Evolutionary conservation across 768 basidiomycete species (phyloP).

Genomic region (Kwoniella sp.): DNA sequence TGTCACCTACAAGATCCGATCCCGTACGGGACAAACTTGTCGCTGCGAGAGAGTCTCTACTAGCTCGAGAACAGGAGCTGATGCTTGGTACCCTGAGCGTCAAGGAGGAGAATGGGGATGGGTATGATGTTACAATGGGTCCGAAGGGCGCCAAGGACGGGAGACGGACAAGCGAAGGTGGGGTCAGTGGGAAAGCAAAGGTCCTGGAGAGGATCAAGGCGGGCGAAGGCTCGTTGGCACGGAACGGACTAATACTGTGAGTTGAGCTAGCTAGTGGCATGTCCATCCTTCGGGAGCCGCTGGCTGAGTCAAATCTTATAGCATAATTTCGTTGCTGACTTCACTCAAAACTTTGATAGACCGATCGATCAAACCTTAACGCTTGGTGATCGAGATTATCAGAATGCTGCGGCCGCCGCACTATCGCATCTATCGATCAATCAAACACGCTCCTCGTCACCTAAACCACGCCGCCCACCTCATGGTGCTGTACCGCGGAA

Average conservation of each 20-base stretch:
- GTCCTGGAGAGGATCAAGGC: conserved; percentile 34
- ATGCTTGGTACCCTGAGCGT: conserved; percentile 17
- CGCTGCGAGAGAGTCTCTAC: conserved; percentile 22
- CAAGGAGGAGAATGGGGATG: conserved; percentile 1
- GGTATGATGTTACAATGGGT: neutral
- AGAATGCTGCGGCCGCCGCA: conserved; percentile 31
- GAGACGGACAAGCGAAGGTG: conserved; percentile 1
- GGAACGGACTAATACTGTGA: conserved; percentile 41
- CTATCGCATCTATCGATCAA: conserved; percentile 32
- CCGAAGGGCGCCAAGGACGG: neutral
- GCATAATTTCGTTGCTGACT: neutral
- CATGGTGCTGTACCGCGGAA: neutral
- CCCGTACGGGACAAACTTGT: conserved; percentile 39
- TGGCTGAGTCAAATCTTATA: neutral
- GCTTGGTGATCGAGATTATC: conserved; percentile 39
- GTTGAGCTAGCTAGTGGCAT: conserved; percentile 9
- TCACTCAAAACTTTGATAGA: conserved; percentile 12
- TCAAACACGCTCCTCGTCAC: conserved; percentile 17
- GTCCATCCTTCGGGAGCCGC: neutral
- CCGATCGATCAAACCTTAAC: conserved; percentile 36
- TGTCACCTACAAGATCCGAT: conserved; percentile 21
- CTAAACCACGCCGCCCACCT: neutral
- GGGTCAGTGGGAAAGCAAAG: conserved; percentile 33
- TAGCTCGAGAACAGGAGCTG: conserved; percentile 41
- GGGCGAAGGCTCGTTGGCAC: conserved; percentile 23